Conservation (phyloP, 139 green algal genomes). For the Raphidocelis subcapitata region DNA sequence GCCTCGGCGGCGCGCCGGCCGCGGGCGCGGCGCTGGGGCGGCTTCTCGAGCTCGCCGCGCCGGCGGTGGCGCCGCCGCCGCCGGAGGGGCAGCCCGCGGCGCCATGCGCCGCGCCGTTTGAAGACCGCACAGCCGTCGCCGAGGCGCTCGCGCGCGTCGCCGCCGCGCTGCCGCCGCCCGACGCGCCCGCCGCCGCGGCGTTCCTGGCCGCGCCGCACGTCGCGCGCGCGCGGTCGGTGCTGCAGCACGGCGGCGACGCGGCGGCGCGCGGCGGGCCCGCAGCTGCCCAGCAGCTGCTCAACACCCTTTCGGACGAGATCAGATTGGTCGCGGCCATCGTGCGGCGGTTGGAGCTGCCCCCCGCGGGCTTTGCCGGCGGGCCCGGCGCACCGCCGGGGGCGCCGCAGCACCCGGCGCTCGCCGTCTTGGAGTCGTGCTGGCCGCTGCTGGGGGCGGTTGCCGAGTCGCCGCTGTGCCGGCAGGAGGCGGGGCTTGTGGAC, state of each 20-base stretch:
- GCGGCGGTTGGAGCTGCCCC: constrained; percentile 29
- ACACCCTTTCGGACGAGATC: constrained; percentile 45
- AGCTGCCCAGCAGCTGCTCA: constrained; percentile 21
- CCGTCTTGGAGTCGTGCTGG: constrained; percentile 41
- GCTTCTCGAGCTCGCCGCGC: neutral
- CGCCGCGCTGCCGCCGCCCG: constrained; percentile 23
- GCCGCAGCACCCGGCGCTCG: constrained; percentile 26
- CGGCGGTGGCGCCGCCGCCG: constrained; percentile 30
- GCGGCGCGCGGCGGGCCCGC: constrained; percentile 5
- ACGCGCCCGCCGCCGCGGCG: constrained; percentile 27
- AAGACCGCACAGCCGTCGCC: constrained; percentile 47
- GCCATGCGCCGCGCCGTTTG: constrained; percentile 6
- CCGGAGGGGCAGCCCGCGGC: constrained; percentile 9
- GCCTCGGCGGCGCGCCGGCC: neutral
- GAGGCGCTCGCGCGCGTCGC: constrained; percentile 62
- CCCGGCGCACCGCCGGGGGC: neutral
- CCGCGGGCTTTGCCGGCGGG: no score
- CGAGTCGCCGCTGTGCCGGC: constrained; percentile 30
- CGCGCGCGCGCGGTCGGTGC: constrained; percentile 23
- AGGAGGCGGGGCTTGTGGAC: constrained; percentile 26
- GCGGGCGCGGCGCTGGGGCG: constrained; percentile 4
- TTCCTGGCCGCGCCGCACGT: constrained; percentile 34
- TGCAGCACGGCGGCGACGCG: constrained; percentile 11
- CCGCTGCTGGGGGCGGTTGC: constrained; percentile 42
- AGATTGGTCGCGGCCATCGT: constrained; percentile 46